A percentile compares a stretch with the other conserved stretches of the same genome.
These are phyloP conservation scores for Nicotiana tomentosiformis DNA, from an alignment of 257 asterid species.

Conservation along the genomic window DNA sequence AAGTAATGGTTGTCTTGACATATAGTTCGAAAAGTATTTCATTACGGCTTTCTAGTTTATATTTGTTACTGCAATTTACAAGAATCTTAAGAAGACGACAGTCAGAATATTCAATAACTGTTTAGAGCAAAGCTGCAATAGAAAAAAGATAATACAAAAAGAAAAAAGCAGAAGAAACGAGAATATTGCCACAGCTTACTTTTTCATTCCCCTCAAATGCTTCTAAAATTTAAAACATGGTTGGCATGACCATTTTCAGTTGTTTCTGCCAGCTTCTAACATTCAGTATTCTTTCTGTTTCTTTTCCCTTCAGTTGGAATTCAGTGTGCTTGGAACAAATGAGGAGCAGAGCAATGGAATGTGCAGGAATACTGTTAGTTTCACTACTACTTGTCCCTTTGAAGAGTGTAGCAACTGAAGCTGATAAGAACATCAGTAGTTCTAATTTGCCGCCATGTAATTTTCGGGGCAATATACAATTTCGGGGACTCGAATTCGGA, in stretches of 20 bases:
- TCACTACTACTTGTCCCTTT: background rate
- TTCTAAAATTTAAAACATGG: conserved; percentile 17
- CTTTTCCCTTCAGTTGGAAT: no score
- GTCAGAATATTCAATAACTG: no score
- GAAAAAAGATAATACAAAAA: background rate
- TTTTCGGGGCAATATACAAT: conserved; percentile 53
- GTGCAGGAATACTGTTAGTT: background rate
- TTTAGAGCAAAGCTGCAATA: background rate
- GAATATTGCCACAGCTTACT: conserved; percentile 14
- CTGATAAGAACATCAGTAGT: background rate
- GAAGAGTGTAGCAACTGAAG: background rate
- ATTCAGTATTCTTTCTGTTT: no score
- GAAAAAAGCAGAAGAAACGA: background rate
- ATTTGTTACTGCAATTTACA: no score
- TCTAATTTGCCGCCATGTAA: conserved; percentile 25
- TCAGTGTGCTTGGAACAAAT: background rate
- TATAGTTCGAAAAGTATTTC: no score
- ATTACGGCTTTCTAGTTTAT: no score
- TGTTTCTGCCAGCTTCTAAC: no score
- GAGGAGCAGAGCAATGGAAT: conserved; percentile 15
- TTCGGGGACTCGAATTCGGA: conserved; percentile 64
- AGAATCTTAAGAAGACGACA: no score
- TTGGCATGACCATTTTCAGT: conserved; percentile 10
- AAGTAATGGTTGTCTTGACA: no score
- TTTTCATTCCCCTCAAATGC: conserved; percentile 8